Conservation (phyloP, 2,329 filamentous ascomycete genomes). For the Diplodia scrobiculata region DNA sequence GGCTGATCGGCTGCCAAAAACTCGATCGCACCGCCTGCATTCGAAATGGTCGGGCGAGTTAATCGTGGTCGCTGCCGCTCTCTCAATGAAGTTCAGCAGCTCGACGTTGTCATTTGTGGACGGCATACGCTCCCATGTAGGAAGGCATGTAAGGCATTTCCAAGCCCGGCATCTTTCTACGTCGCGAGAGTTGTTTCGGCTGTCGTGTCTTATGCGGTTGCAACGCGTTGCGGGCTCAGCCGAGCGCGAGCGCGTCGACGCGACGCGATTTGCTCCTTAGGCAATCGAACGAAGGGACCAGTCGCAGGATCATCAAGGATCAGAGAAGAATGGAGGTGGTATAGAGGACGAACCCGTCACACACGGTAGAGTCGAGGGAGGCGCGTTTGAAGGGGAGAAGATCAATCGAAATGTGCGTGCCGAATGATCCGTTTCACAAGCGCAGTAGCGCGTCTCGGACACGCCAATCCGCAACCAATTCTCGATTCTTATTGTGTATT, state of each 20-base stretch:
- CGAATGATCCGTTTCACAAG: not conserved
- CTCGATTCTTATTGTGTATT: not conserved
- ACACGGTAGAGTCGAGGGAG: too few relatives aligned
- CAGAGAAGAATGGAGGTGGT: not conserved
- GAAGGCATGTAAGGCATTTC: not conserved
- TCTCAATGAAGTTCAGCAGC: not conserved
- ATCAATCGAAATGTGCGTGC: not conserved
- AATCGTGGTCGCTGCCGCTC: not conserved
- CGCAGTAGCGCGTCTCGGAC: not conserved
- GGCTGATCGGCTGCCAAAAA: constrained; percentile 14
- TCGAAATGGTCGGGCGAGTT: not conserved
- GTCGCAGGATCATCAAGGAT: too few relatives aligned
- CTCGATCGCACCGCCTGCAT: constrained; percentile 10
- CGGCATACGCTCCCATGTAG: not conserved
- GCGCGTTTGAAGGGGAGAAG: not conserved
- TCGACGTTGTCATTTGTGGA: not conserved
- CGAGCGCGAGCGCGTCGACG: too few relatives aligned
- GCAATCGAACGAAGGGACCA: not conserved
- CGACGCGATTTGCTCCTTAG: too few relatives aligned
- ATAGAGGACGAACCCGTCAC: not conserved
- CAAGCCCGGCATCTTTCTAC: not conserved
- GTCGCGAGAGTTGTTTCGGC: too few relatives aligned
- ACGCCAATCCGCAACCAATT: not conserved
- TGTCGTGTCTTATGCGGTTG: too few relatives aligned
- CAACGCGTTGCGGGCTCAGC: too few relatives aligned